A percentile compares a stretch with the other conserved stretches of the same genome.
phyloP scores from a whole-genome alignment of 805 yeast genomes.

The Cyberlindnera subsufficiens region DNA sequence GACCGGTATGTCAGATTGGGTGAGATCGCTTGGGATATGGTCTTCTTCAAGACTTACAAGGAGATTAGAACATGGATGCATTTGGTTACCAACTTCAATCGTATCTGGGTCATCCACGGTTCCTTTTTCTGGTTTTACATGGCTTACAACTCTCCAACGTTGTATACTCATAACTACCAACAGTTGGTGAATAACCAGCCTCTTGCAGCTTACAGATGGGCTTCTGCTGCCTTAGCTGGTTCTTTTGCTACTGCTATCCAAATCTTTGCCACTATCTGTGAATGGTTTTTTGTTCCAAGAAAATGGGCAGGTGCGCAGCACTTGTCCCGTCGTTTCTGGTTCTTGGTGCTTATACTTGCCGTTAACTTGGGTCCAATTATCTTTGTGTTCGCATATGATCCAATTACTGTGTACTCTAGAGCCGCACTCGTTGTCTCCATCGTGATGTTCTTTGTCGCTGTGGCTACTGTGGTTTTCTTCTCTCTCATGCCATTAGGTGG shows the following conservation, averaged over 20 bases:
- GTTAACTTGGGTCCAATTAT: constrained; percentile 82
- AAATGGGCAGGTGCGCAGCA: constrained; percentile 99
- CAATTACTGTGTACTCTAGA: constrained; percentile 55
- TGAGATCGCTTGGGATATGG: constrained; percentile 87
- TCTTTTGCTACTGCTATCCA: constrained; percentile 76
- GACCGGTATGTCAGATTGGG: constrained; percentile 89
- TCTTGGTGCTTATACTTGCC: constrained; percentile 58
- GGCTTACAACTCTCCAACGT: constrained; percentile 86
- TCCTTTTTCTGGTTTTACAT: constrained; percentile 91
- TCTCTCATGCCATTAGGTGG: constrained; percentile 97
- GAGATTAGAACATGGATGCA: constrained; percentile 98
- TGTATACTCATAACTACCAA: constrained; percentile 81
- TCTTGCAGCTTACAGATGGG: constrained; percentile 87
- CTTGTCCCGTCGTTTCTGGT: constrained; percentile 78
- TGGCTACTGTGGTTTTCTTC: constrained; percentile 79
- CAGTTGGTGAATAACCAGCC: constrained; percentile 85
- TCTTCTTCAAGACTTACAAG: constrained; percentile 91
- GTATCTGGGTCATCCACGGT: constrained; percentile 95
- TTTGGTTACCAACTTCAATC: constrained; percentile 88
- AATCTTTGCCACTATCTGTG: constrained; percentile 80
- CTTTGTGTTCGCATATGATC: constrained; percentile 79
- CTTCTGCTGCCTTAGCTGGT: constrained; percentile 91
- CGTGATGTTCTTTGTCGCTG: constrained; percentile 83
- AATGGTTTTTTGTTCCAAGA: constrained; percentile 96
- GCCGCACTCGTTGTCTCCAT: constrained; percentile 77